Base-by-base conservation (phyloP, 306 rosid species). In the Cucurbita maxima region DNA sequence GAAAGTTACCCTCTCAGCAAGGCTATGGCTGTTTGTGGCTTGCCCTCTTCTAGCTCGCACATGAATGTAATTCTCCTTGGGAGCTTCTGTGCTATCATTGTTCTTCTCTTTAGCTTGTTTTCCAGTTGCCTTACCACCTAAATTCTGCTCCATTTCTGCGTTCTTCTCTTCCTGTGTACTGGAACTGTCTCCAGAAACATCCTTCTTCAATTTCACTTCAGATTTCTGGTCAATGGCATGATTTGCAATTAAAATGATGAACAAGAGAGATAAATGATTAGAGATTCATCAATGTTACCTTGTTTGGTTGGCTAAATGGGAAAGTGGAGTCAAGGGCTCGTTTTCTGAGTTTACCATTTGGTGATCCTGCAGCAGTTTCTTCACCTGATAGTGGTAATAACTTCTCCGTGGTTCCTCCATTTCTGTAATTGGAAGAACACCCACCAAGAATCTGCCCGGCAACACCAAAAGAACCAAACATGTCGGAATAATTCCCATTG, bases 21-120 rank as follows among this genome's bases (percentile, higher is more conserved):
- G 99, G 85, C 99, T 95, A 74, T 95, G 99, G 72, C 99, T 95
- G 22, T 95, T 95, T 8, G 99, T 95, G 38, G 99, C 99, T 80
- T 95, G 99, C 55, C 99, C 99, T 80, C 97, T 95, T 77, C 99
- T 82, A 56, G 99, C 99, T 87, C 99, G 84, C 70, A 95, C 96
- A 81, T 95, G 99, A 79, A 95, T 89, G 87, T 89, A 91, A 84
- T 84, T 89, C 2, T 95, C 96, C 75, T 88, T 89, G 0, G 89
- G 62, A 81, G 86, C 82, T 67, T 89, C 99, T 58, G 81, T 97
- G 76, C 92, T 86, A 9, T 69, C 79, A 60, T 60, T 80, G 53
- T 95, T 86, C 71, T 71, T 87, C 19, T 91, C 99, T 76, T 91
- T 89, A 40, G 83, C 55, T 83, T 88, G 91, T 80, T 89, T 95